Evolutionary conservation across 2,329 filamentous ascomycete genomes (phyloP).

Genomic region (Fusarium acutatum): DNA sequence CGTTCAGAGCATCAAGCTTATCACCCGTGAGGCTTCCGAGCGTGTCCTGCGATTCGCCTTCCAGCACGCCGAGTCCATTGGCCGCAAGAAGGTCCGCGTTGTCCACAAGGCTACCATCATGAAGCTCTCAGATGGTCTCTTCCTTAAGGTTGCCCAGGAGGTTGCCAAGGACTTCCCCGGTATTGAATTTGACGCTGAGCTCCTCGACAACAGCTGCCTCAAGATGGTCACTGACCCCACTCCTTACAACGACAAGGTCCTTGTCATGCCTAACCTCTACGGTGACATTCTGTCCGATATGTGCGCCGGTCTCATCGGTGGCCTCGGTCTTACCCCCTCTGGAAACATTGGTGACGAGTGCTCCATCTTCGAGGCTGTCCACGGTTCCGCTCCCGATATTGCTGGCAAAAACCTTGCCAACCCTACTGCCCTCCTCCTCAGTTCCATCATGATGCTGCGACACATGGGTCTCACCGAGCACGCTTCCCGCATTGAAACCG

Average conservation of each 20-base stretch:
- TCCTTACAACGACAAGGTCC: slow-evolving; percentile 98
- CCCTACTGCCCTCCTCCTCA: slow-evolving; percentile 93
- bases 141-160: slow-evolving; percentile 85
- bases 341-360: slow-evolving; percentile 99
- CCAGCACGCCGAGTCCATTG: slow-evolving; percentile 94
- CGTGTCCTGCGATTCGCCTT: slow-evolving; percentile 97
- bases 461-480: slow-evolving; percentile 93
- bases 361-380: slow-evolving; percentile 99
- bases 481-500: slow-evolving; percentile 88
- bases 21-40: slow-evolving; percentile 93
- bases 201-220: slow-evolving; percentile 98
- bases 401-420: slow-evolving; percentile 96
- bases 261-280: slow-evolving; percentile 98
- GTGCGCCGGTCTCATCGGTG: slow-evolving; percentile 98
- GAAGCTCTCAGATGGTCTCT: slow-evolving; percentile 99
- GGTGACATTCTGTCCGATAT: slow-evolving; percentile 99
- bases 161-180: slow-evolving; percentile 95
- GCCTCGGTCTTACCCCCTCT: slow-evolving; percentile 94
- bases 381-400: slow-evolving; percentile 96
- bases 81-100: slow-evolving; percentile 95
- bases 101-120: slow-evolving; percentile 99
- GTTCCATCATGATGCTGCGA: slow-evolving; percentile 99
- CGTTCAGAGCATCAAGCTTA: slow-evolving; percentile 99
- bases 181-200: slow-evolving; percentile 96
- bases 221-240: slow-evolving; percentile 97